These are phyloP conservation scores for Pythium volutum DNA, from an alignment of 352 stramenopile genomes.

Conservation along the genomic window DNA sequence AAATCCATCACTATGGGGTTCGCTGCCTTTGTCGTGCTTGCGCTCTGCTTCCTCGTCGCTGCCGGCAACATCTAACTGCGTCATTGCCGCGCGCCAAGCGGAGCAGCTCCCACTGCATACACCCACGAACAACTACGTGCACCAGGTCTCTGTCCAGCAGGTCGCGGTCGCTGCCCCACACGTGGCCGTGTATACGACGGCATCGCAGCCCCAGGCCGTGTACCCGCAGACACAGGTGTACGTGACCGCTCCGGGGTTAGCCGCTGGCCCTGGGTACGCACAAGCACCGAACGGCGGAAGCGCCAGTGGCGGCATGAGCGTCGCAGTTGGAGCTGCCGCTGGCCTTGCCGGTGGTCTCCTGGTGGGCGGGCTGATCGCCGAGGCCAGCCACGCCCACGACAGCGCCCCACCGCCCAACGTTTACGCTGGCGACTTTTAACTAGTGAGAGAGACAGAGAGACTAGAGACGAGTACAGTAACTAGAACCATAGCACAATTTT, in stretches of 20 bases:
- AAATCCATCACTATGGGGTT: neutral
- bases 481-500: too few species aligned
- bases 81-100: neutral
- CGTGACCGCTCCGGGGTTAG: neutral
- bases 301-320: slow-evolving; percentile 1
- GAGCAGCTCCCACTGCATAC: neutral
- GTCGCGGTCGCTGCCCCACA: neutral
- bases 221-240: neutral
- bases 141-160: neutral
- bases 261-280: neutral
- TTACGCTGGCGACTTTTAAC: neutral
- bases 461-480: too few species aligned
- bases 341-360: slow-evolving; percentile 11
- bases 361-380: slow-evolving; percentile 9
- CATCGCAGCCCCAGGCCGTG: neutral
- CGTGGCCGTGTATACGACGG: neutral
- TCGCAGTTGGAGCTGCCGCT: slow-evolving; percentile 4
- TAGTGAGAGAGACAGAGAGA: too few species aligned
- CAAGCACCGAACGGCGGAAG: neutral
- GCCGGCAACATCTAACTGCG: slow-evolving; percentile 5
- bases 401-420: neutral
- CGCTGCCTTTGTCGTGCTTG: neutral
- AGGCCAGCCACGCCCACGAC: slow-evolving; percentile 1
- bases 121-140: slow-evolving; percentile 6
- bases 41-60: neutral